Percentiles rank a stretch among this genome's conserved stretches.
Evolutionary conservation across 2,329 filamentous ascomycete species (phyloP).

Genomic region (Niveomyces coronatus): DNA sequence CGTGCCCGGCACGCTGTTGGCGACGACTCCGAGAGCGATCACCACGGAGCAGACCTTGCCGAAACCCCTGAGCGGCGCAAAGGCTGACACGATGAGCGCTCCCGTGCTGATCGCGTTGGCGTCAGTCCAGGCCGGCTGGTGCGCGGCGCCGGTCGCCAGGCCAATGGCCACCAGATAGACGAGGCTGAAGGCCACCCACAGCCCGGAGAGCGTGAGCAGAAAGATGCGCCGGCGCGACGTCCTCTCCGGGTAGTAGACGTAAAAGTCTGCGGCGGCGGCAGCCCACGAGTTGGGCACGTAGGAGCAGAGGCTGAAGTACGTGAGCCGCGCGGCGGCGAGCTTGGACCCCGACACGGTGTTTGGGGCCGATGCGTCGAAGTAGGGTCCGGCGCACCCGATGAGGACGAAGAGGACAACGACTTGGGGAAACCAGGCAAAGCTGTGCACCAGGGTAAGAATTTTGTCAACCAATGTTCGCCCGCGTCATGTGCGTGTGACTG

Average conservation of each 20-base stretch:
- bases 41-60: constrained; percentile 47
- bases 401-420: constrained; percentile 64
- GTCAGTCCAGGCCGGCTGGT: constrained; percentile 37
- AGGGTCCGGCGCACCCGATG: constrained; percentile 53
- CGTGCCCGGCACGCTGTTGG: constrained; percentile 44
- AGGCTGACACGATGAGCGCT: constrained; percentile 46
- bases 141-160: constrained; percentile 41
- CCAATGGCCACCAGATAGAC: constrained; percentile 53
- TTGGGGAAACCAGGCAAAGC: constrained; percentile 48
- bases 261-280: constrained; percentile 67
- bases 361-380: constrained; percentile 52
- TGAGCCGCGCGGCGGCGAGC: constrained; percentile 48
- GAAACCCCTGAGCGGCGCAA: constrained; percentile 42
- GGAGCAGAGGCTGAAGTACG: constrained; percentile 60
- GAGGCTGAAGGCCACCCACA: constrained; percentile 51
- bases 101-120: constrained; percentile 43
- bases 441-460: constrained; percentile 11
- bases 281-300: constrained; percentile 49
- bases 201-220: constrained; percentile 55
- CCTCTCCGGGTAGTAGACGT: constrained; percentile 61
- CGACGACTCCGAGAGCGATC: constrained; percentile 42
- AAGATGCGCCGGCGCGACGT: constrained; percentile 55
- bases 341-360: constrained; percentile 50
- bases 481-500: too few relatives aligned
- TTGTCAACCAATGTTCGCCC: too few relatives aligned